phyloP scores from a whole-genome alignment of 495 filamentous ascomycete species.

The Podospora appendiculata region DNA sequence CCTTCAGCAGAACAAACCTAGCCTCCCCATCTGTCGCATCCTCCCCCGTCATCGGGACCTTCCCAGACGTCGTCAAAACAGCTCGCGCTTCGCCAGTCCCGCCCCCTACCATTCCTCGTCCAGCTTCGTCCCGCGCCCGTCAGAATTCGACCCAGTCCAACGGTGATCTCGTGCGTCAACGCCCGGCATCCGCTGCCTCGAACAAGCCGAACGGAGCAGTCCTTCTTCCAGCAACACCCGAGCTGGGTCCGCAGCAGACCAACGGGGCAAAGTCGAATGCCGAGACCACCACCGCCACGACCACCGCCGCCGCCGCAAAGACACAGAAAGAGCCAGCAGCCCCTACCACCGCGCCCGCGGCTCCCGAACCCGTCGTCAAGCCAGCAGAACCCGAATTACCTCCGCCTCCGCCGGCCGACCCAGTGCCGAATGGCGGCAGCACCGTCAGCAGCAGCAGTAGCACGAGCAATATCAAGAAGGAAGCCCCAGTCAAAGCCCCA shows the following conservation, averaged over 20 bases:
- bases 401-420: conserved; percentile 10
- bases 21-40: conserved; percentile 63
- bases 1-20: conserved; percentile 17
- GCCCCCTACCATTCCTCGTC: conserved; percentile 35
- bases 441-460: conserved; percentile 6
- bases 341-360: conserved; percentile 3
- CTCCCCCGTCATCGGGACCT: conserved; percentile 60
- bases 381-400: conserved; percentile 11
- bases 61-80: conserved; percentile 41
- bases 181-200: conserved; percentile 53
- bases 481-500: conserved; percentile 13
- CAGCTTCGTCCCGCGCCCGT: conserved; percentile 58
- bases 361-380: conserved; percentile 6
- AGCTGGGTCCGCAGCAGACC: conserved; percentile 10
- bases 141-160: conserved; percentile 55
- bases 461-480: conserved; percentile 18
- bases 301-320: conserved; percentile 1
- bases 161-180: conserved; percentile 44
- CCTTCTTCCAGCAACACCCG: conserved; percentile 17
- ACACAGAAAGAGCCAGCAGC: conserved; percentile 25
- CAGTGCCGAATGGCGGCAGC: conserved; percentile 6
- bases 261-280: conserved; percentile 26
- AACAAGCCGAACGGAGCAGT: conserved; percentile 31
- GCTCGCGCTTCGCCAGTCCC: conserved; percentile 34
- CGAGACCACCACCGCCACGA: background rate